phyloP scores from a whole-genome alignment of 768 basidiomycete genomes.

The Mycena haematopus region DNA sequence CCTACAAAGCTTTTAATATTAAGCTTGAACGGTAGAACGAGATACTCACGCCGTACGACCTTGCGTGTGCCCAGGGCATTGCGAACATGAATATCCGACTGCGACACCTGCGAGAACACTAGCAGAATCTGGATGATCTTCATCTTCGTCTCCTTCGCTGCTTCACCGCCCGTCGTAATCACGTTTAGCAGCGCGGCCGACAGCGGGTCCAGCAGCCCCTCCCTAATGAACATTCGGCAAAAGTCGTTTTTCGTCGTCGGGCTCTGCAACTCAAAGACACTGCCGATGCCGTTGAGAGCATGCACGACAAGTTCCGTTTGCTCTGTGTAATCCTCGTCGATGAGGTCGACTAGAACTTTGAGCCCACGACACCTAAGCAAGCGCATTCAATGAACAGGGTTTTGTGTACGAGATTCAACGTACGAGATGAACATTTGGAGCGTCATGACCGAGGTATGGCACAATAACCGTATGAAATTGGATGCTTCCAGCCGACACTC shows the following conservation, averaged over 20 bases:
- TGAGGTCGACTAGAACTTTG: conserved; percentile 91
- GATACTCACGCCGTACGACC: conserved; percentile 80
- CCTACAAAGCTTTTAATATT: conserved; percentile 53
- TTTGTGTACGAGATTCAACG: conserved; percentile 40
- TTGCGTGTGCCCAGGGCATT: conserved; percentile 91
- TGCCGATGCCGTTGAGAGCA: conserved; percentile 92
- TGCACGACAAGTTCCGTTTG: conserved; percentile 92
- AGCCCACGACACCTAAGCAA: conserved; percentile 85
- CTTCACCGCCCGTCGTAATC: conserved; percentile 72
- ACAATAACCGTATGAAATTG: conserved; percentile 90
- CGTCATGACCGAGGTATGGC: conserved; percentile 91
- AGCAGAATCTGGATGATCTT: conserved; percentile 89
- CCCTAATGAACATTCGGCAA: conserved; percentile 96
- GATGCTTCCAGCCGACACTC: conserved; percentile 97
- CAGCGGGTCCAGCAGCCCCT: conserved; percentile 92
- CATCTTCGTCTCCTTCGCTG: conserved; percentile 77
- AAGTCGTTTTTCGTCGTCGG: conserved; percentile 99
- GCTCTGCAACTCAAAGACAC: conserved; percentile 94
- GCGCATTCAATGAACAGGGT: background rate
- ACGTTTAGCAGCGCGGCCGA: conserved; percentile 90
- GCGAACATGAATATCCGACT: conserved; percentile 91
- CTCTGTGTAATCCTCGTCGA: conserved; percentile 95
- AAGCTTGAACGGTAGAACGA: conserved; percentile 5
- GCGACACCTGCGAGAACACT: conserved; percentile 96
- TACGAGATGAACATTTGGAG: conserved; percentile 99